Evolutionary conservation across 208 protist species (phyloP), one percentile per base, ranked within the genome.

Genomic region (Naegleria lovaniensis): DNA sequence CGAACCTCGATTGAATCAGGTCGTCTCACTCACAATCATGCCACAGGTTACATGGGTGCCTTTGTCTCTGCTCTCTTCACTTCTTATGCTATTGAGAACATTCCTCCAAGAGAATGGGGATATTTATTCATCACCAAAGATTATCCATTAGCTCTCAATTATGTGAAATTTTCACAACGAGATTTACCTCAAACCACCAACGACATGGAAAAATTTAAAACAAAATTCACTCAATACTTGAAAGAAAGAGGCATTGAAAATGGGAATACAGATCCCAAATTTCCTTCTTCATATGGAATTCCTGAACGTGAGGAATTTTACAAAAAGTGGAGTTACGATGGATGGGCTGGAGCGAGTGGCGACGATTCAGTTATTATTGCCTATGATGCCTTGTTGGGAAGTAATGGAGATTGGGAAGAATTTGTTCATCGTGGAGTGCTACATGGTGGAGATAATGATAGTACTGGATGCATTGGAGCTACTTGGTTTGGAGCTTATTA

Each of bases 41-140:
- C 39, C 19, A 79, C 11, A 58, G 88, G 88, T n/a, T 90, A 79
- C 22, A 52, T 90, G 88, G 88, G 88, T 19, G 43, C 88, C 55
- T 29, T 90, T 25, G 88, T 90, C 13, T 41, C n/a, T 85, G 88
- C 88, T 85, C 9, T 40, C 22, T 90, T 90, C 51, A 90, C 88
- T 40, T 0, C 88, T 5, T 90, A 48, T 79, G 88, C 88, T n/a
- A 39, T 90, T 9, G 88, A 90, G 79, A 29, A 9, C n/a, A 85
- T 90, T 52, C 40, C 0, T 36, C 88, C 88, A 55, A 52, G 5
- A 25, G 0, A 52, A 51, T 90, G 88, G 88, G 88, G 88, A 33
- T 4, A n/a, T 43, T 11, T 51, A 1, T 75, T 90, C 9, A 4
- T 90, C 4, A n/a, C 41, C 33, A 33, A 58, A 7, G 25, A 41